phyloP scores from a whole-genome alignment of 129 eudicot species.

The Ambrosia artemisiifolia region DNA sequence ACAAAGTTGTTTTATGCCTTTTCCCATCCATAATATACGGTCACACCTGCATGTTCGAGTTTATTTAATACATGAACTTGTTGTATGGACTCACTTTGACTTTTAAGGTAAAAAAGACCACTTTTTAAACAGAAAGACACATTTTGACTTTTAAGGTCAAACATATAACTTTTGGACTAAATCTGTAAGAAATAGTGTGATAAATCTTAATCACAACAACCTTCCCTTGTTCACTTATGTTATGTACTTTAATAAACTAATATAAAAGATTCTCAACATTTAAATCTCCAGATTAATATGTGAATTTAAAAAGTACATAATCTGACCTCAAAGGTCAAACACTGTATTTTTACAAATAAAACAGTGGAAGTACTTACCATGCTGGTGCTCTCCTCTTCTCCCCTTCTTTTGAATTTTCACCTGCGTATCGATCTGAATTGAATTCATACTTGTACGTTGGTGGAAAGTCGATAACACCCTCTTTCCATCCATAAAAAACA shows the following conservation, averaged over 20 bases:
- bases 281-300: not conserved
- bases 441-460: slow-evolving; percentile 93
- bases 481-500: slow-evolving; percentile 91
- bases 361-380: slow-evolving; percentile 52
- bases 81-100: not conserved
- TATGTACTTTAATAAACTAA: not conserved
- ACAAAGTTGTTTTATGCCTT: slow-evolving; percentile 76
- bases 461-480: slow-evolving; percentile 71
- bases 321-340: slow-evolving; percentile 14
- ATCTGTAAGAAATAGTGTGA: not conserved
- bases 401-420: slow-evolving; percentile 85
- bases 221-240: not conserved
- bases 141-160: slow-evolving; percentile 5
- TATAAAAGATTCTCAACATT: not conserved
- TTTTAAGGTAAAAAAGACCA: slow-evolving; percentile 1
- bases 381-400: slow-evolving; percentile 97
- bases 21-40: slow-evolving; percentile 87
- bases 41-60: slow-evolving; percentile 71
- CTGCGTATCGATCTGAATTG: slow-evolving; percentile 78
- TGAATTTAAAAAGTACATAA: not conserved
- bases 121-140: not conserved
- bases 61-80: not conserved
- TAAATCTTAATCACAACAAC: not conserved
- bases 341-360: not conserved
- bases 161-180: not conserved